Evolutionary conservation across 305 asterid genomes (phyloP).

Genomic region (Rubia tinctorum): DNA sequence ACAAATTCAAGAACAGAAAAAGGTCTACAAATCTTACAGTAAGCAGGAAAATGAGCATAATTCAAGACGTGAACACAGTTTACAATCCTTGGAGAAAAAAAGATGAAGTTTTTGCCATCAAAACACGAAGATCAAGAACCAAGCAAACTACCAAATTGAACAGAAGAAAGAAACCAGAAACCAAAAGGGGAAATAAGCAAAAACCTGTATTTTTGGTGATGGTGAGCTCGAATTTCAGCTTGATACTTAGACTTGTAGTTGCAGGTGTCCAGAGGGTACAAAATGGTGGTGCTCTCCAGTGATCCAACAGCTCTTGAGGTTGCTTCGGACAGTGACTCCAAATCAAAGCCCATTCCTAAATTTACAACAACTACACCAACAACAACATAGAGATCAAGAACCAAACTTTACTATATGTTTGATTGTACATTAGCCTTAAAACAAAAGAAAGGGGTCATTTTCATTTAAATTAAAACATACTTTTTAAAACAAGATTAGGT

Average conservation of each 20-base stretch:
- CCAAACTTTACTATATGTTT: neutral
- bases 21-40: neutral
- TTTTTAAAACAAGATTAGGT: constrained; percentile 53
- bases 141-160: neutral
- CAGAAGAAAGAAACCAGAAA: neutral
- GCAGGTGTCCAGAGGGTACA: constrained; percentile 92
- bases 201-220: constrained; percentile 68
- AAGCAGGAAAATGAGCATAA: neutral
- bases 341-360: constrained; percentile 27
- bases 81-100: neutral
- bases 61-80: constrained; percentile 5
- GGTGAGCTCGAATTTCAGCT: constrained; percentile 76
- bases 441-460: neutral
- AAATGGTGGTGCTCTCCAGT: constrained; percentile 77
- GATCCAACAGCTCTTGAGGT: constrained; percentile 90
- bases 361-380: neutral
- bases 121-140: neutral
- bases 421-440: neutral
- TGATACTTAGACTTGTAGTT: constrained; percentile 89
- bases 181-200: neutral
- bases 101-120: neutral
- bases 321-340: constrained; percentile 87
- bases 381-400: constrained; percentile 5
- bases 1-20: neutral
- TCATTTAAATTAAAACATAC: constrained; percentile 19